phyloP scores from a whole-genome alignment of 345 rosid genomes.

The Physaria fendleri region DNA sequence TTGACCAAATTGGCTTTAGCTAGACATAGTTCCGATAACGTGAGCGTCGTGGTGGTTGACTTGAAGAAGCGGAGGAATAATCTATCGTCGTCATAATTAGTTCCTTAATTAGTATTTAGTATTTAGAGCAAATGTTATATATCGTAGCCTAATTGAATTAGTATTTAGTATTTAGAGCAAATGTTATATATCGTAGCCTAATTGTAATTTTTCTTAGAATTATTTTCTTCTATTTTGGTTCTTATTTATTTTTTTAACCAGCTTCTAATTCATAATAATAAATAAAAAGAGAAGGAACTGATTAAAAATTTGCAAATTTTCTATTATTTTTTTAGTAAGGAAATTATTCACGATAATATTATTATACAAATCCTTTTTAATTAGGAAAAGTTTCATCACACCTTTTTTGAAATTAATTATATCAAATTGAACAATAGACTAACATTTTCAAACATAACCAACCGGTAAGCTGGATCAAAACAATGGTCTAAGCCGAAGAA shows the following conservation, averaged over 20 bases:
- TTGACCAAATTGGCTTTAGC: slow-evolving; percentile 75
- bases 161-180: slow-evolving; percentile 7
- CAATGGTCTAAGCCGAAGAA: too few species aligned
- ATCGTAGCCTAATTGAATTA: slow-evolving; percentile 7
- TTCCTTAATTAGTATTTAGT: background rate
- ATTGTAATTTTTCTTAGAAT: slow-evolving; percentile 18
- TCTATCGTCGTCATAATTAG: background rate
- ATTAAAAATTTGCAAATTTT: too few species aligned
- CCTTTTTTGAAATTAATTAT: too few species aligned
- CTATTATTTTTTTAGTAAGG: too few species aligned
- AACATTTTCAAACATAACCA: too few species aligned
- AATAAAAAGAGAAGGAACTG: too few species aligned
- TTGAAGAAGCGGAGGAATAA: slow-evolving; percentile 33
- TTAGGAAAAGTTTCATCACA: too few species aligned
- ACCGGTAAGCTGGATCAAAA: too few species aligned
- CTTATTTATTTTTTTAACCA: background rate
- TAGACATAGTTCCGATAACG: slow-evolving; percentile 79
- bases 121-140: slow-evolving; percentile 19
- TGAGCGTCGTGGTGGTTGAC: slow-evolving; percentile 89
- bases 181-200: slow-evolving; percentile 29
- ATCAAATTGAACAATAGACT: too few species aligned
- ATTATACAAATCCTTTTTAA: too few species aligned
- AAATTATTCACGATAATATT: too few species aligned
- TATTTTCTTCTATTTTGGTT: background rate
- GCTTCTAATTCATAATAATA: slow-evolving; percentile 22